Percentiles rank a stretch among this genome's conserved stretches.
Evolutionary conservation across 768 basidiomycete species (phyloP).

Genomic region (Termitomyces sp.): DNA sequence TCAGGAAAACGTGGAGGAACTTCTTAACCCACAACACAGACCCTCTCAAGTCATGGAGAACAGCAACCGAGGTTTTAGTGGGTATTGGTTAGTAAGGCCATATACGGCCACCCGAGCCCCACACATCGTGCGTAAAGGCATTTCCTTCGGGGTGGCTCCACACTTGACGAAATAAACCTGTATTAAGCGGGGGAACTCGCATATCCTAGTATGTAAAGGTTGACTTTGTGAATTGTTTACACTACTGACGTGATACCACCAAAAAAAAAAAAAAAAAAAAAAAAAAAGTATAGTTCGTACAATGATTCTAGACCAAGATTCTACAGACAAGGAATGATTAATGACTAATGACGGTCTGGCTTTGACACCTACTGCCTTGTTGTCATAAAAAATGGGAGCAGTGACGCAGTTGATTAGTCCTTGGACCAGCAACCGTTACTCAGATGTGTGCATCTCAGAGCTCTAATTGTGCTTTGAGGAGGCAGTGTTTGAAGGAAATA

Average conservation of each 20-base stretch:
- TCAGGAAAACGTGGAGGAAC: neutral
- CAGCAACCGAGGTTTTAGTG: neutral
- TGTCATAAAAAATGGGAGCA: neutral
- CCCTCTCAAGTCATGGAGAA: neutral
- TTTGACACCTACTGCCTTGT: neutral
- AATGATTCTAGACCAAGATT: no score
- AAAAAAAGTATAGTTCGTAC: no score
- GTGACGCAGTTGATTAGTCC: neutral
- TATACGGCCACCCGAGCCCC: neutral
- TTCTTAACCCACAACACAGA: neutral
- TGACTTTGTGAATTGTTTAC: neutral
- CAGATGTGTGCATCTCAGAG: neutral
- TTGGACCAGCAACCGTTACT: neutral
- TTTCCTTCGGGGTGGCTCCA: neutral
- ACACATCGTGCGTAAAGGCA: neutral
- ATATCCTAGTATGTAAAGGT: neutral
- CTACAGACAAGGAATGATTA: neutral
- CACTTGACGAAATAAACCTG: neutral
- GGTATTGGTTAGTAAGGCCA: conserved; percentile 56
- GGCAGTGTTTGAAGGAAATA: neutral
- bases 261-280: no score
- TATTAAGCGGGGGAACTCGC: neutral
- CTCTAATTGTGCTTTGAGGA: conserved; percentile 1
- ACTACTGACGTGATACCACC: no score
- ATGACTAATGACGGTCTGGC: no score